Base-by-base conservation (phyloP, 2,329 filamentous ascomycete genomes). In the Truncatella angustata region DNA sequence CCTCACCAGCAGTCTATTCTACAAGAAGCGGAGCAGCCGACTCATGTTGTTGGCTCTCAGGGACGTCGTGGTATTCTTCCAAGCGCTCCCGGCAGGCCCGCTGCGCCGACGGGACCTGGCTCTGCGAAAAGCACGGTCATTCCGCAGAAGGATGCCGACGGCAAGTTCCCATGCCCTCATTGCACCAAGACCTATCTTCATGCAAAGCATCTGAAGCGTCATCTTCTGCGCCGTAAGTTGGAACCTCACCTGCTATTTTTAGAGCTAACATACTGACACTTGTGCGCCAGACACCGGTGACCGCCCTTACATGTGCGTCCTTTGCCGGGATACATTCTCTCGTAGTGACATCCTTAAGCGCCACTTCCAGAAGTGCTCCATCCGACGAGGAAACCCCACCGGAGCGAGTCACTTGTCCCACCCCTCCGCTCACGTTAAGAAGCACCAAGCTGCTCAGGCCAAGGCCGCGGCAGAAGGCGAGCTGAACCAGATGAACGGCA, bases 341-440 rank as follows among this genome's bases (percentile, higher is more conserved):
- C 87, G 94, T 70, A 96, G 91, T 79, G 94, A 99, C 69, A 97
- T 99, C 60, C 77, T 99, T 65, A 99, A 99, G 80, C 90, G 94
- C 59, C 94, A 99, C 75, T 99, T 97, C 75, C 92, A 97, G 73
- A 99, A 99, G 78, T 99, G 94, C 76, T 97, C 94, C 35, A 91
- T 97, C 59, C 87, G 94, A 64, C 87, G 94, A 68, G 94, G 94
- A 53, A 97, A 97, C 73, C 93, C 94, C 50, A 96, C 91, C 14
- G 92, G 92, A 62, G 91, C 91, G 57, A 96, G 90, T 66, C 94
- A 99, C 75, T 74, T 99, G 71, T 95, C 92, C 61, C 91, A 97
- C 73, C 90, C 91, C 32, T 89, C 93, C 72, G 88, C 90, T 58
- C 90, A 95, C 72, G 80, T 94, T 66, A 93, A 91, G 78, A 92